Percentiles rank a stretch among this genome's conserved stretches.
phyloP scores from a whole-genome alignment of 345 rosid genomes.

The Syzygium aromaticum region DNA sequence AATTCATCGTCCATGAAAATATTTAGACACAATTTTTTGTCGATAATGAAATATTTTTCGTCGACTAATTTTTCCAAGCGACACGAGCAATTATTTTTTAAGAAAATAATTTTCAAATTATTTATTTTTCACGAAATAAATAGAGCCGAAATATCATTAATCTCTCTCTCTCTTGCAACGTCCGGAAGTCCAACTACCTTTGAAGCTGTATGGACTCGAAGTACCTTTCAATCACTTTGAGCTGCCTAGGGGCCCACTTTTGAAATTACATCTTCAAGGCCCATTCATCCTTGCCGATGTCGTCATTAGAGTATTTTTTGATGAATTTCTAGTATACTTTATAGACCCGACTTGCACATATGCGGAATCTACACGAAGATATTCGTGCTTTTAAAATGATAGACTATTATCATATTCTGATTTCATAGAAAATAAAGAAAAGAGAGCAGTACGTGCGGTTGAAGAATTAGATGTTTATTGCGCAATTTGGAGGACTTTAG shows the following conservation, averaged over 20 bases:
- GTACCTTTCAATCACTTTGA: neutral
- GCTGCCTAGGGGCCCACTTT: neutral
- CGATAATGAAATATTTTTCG: no score
- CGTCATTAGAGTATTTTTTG: neutral
- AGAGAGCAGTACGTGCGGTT: neutral
- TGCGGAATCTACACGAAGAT: neutral
- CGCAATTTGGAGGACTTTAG: neutral
- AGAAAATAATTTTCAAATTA: no score
- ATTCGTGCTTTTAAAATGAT: neutral
- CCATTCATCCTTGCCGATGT: neutral
- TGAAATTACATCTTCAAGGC: neutral
- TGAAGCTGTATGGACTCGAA: neutral
- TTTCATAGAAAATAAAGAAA: neutral
- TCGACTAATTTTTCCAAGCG: neutral
- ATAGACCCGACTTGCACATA: neutral
- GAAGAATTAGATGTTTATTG: neutral
- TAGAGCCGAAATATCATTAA: neutral
- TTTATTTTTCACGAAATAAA: neutral
- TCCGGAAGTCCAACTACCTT: neutral
- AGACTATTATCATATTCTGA: neutral
- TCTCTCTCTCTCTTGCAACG: neutral
- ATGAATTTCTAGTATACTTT: neutral
- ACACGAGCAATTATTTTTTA: neutral
- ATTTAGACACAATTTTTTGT: no score
- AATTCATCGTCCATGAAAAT: accelerated